Percentiles rank a stretch among this genome's conserved stretches.
Conservation (phyloP, 1,284 basidiomycete genomes). For the Tylopilus orsonianus region DNA sequence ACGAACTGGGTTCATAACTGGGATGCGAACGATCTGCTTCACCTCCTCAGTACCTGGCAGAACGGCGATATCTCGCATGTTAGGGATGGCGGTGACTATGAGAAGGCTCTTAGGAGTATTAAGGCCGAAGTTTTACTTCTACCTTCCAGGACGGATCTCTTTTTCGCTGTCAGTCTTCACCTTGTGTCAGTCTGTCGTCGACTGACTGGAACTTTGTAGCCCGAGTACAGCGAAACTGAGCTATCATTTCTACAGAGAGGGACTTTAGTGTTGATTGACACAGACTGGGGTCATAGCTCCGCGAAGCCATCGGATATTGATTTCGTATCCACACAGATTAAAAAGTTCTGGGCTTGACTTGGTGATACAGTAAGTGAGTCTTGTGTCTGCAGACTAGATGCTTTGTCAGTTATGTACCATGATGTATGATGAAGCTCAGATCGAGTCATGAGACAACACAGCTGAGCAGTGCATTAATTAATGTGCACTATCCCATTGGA, state of each 20-base stretch:
- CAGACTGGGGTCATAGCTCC: constrained; percentile 19
- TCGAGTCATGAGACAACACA: too few relatives aligned
- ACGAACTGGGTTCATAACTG: constrained; percentile 41
- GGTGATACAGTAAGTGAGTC: background rate
- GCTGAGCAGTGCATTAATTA: too few relatives aligned
- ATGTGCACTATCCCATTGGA: constrained; percentile 3
- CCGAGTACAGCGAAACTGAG: constrained; percentile 56
- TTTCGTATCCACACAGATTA: constrained; percentile 11
- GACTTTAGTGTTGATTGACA: constrained; percentile 14
- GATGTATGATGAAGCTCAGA: too few relatives aligned
- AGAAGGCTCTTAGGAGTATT: constrained; percentile 41
- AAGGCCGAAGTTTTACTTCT: constrained; percentile 55
- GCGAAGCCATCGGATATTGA: constrained; percentile 7
- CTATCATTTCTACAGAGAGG: constrained; percentile 40
- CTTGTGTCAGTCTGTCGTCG: background rate
- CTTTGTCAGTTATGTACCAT: background rate
- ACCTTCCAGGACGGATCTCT: constrained; percentile 59
- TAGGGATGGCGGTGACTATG: constrained; percentile 44
- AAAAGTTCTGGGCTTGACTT: constrained; percentile 15
- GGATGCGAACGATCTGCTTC: constrained; percentile 59
- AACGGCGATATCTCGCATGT: constrained; percentile 50
- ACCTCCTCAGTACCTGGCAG: constrained; percentile 56
- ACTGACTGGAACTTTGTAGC: constrained; percentile 32
- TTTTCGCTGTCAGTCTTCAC: constrained; percentile 45
- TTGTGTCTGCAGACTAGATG: background rate